Evolutionary conservation across 78 protist genomes (phyloP).

Genomic region (Anaeramoeba flamelloides): DNA sequence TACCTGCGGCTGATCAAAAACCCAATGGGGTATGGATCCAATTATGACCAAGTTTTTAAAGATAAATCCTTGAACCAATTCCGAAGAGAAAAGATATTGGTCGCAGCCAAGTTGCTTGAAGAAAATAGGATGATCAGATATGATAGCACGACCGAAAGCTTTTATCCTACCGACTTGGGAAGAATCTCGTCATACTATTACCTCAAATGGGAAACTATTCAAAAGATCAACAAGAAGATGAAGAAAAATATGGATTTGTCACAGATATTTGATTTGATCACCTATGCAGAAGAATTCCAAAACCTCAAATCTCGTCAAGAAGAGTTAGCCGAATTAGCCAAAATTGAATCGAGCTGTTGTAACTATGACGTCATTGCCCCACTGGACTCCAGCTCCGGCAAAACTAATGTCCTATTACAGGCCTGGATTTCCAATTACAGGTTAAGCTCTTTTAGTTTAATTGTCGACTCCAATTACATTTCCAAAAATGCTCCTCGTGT

Average conservation of each 20-base stretch:
- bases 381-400: not conserved
- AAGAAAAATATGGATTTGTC: not conserved
- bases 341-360: not conserved
- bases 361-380: not conserved
- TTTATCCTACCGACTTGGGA: slow-evolving; percentile 49
- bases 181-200: slow-evolving; percentile 78
- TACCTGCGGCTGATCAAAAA: slow-evolving; percentile 69
- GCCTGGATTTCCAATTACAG: slow-evolving; percentile 42
- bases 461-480: slow-evolving; percentile 59
- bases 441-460: slow-evolving; percentile 49
- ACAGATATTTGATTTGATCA: not conserved
- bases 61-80: slow-evolving; percentile 9
- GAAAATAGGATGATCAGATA: slow-evolving; percentile 58
- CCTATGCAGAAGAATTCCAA: not conserved
- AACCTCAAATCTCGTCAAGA: not conserved
- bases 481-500: slow-evolving; percentile 57
- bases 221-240: not conserved
- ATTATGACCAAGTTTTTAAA: slow-evolving; percentile 23
- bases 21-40: slow-evolving; percentile 74
- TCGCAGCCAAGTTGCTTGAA: slow-evolving; percentile 48
- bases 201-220: slow-evolving; percentile 52
- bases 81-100: slow-evolving; percentile 26
- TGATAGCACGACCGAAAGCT: slow-evolving; percentile 37
- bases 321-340: not conserved
- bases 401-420: slow-evolving; percentile 34